Evolutionary conservation across 2,329 filamentous ascomycete genomes (phyloP), one percentile per base, ranked within the genome.

Genomic region (Colletotrichum scovillei): DNA sequence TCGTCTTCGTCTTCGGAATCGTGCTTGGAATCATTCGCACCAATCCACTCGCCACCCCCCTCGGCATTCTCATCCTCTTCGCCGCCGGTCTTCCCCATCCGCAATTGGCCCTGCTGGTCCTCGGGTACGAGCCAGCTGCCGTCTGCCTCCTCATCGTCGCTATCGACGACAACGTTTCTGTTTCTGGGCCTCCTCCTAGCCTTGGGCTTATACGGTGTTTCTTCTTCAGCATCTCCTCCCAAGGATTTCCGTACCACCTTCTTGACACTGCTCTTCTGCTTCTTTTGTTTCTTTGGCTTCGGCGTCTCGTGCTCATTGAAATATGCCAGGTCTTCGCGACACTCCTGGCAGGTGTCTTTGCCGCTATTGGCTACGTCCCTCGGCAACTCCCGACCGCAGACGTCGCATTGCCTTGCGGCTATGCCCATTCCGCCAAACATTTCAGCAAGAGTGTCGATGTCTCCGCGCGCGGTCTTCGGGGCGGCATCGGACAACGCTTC

Each of bases 51-150:
- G 26, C 95, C 95, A 4, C 93, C 94, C 2, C 95, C 95, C 80
- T 97, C 95, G 2, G 93, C 94, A 79, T 98, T 91, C 81, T 97
- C 95, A 75, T 97, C 94, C 65, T 95, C 93, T n/a, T 91, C 90
- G 4, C 94, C 94, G n/a, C 94, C 95, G 57, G 94, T 93, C 79
- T 92, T 93, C 60, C 93, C 94, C 19, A 95, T 86, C n/a, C 86
- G 85, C 4, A 92, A 79, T 1, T 86, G 79, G 0, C 88, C 86
- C 57, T 89, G 91, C 78, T 97, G 87, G 11, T 89, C 87, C 70
- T 93, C 91, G 0, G 91, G 88, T 4, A 95, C 93, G 55, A 97
- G 86, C 95, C 95, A 97, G 77, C 94, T 93, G 14, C 90, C 94
- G 70, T 94, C 91, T 6, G 88, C 91, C 28, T 93, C 92, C 75